These are phyloP conservation scores for Fremontodendron californicum DNA, from an alignment of 345 rosid genomes.

Conservation along the genomic window DNA sequence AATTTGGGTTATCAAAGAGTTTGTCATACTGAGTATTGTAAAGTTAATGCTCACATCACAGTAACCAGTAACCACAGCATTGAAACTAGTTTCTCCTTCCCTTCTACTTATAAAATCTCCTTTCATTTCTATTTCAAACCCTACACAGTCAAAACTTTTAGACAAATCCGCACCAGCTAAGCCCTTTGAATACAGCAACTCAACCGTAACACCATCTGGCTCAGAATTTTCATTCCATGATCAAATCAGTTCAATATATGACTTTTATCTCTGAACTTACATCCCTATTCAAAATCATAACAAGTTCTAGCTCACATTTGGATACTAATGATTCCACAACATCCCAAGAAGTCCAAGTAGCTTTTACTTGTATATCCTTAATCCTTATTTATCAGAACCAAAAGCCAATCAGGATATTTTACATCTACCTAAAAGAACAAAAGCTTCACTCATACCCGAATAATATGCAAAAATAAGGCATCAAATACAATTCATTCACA, in stretches of 20 bases:
- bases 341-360: neutral
- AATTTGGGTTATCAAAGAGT: neutral
- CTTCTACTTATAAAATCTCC: neutral
- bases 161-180: neutral
- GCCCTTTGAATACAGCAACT: neutral
- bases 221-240: neutral
- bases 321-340: neutral
- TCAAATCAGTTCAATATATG: neutral
- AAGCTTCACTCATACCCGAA: neutral
- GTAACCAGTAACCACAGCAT: neutral
- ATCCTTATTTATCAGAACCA: slow-evolving; percentile 2
- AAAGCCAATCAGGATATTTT: neutral
- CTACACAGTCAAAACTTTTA: neutral
- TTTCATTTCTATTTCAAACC: neutral
- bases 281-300: neutral
- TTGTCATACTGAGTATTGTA: neutral
- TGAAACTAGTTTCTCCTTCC: neutral
- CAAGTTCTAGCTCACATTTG: neutral
- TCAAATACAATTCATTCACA: slow-evolving; percentile 1
- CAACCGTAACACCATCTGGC: neutral
- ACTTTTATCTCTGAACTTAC: neutral
- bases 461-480: neutral
- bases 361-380: neutral
- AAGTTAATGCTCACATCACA: neutral
- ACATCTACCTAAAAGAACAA: neutral